Evolutionary conservation across 495 filamentous ascomycete species (phyloP), one percentile per base, ranked within the genome.

Genomic region (Pyrenula aspistea): DNA sequence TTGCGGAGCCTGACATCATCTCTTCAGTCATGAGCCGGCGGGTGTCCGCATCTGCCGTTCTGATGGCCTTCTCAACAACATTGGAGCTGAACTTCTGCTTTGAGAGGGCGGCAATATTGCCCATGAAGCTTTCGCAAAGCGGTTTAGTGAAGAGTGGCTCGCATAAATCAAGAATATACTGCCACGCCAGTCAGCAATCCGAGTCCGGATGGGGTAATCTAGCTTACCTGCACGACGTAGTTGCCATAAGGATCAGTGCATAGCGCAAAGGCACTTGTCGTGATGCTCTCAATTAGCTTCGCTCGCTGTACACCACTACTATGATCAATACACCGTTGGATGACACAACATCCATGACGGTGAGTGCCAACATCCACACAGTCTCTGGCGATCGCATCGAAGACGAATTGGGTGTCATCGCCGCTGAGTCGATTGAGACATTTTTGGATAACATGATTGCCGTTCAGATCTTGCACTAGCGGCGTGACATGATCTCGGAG

Each of bases 71-170:
- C 73, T 98, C 93, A 57, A 98, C 89, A 53, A 98, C 93, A 63
- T 98, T 98, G 55, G 92, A 96, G 75, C 91, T 96, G 74, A 98
- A 98, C 71, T 98, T 98, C 70, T 97, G 94, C 71, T 89, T 93
- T 2, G 94, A 95, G 11, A 97, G 75, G 51, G 77, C 70, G 24
- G 80, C 70, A 61, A 97, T 83, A 61, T 87, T 82, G 57, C 84
- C 84, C 24, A 74, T 67, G 74, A 97, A 96, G 58, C 78, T 81
- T 23, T 76, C 71, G 55, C 93, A 91, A 11, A 97, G 72, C 0
- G 91, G 91, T 60, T 89, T 83, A 10, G 91, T 94, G 71, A 95
- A 95, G 56, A 71, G 73, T 1, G 82, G 69, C 65, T 96, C 89
- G 56, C 84, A 85, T 47, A 96, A 81, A 67, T 98, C 93, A 58